Evolutionary conservation across 2,329 filamentous ascomycete genomes (phyloP).

Genomic region (Fusarium chaquense): DNA sequence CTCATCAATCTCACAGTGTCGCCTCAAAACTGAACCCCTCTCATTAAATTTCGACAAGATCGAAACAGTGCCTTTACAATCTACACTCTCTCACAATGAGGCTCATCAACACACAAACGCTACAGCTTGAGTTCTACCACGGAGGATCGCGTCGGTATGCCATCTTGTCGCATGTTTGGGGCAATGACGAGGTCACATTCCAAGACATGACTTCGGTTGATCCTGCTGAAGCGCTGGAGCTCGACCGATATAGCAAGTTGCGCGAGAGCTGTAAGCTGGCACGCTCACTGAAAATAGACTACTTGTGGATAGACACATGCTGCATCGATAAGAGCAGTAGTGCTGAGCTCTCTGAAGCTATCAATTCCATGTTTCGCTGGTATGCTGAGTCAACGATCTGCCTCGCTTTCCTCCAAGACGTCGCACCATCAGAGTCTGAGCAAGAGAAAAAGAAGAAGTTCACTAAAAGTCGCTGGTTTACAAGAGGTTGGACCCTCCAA

Average conservation of each 20-base stretch:
- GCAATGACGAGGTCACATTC: slow-evolving; percentile 41
- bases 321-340: slow-evolving; percentile 52
- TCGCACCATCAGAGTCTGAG: slow-evolving; percentile 9
- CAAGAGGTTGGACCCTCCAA: slow-evolving; percentile 49
- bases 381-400: slow-evolving; percentile 47
- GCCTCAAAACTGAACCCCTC: too few species aligned
- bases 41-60: background rate
- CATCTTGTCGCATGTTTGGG: slow-evolving; percentile 49
- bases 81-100: slow-evolving; percentile 34
- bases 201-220: slow-evolving; percentile 23
- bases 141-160: slow-evolving; percentile 42
- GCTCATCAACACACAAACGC: slow-evolving; percentile 43
- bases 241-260: slow-evolving; percentile 37
- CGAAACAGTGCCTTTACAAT: background rate
- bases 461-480: slow-evolving; percentile 43
- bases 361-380: slow-evolving; percentile 53
- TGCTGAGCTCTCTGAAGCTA: slow-evolving; percentile 50
- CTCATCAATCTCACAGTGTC: too few species aligned
- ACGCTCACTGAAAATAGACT: slow-evolving; percentile 30
- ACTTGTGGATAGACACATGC: slow-evolving; percentile 51
- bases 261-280: slow-evolving; percentile 39
- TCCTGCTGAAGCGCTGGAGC: slow-evolving; percentile 1
- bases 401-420: slow-evolving; percentile 46
- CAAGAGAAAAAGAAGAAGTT: slow-evolving; percentile 8
- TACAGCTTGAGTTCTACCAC: slow-evolving; percentile 38